Evolutionary conservation across 179 eudicot genomes (phyloP).

Genomic region (Drosera spatulata): DNA sequence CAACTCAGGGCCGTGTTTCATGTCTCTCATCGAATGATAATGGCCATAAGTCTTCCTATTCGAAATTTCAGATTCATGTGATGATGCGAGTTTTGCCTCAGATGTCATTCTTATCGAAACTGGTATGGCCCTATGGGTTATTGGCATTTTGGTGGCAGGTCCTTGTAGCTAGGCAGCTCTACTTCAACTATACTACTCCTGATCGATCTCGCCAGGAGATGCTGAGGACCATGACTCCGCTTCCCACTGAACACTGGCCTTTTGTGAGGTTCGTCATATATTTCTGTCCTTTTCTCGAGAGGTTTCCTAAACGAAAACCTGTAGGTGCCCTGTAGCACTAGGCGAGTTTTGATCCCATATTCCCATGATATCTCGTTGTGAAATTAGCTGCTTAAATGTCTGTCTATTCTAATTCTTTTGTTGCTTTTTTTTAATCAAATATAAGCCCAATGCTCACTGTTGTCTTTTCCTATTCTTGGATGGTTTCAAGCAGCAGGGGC

Average conservation of each 20-base stretch:
- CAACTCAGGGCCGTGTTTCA: constrained; percentile 87
- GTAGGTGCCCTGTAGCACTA: too few relatives aligned
- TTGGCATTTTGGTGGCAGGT: constrained; percentile 30
- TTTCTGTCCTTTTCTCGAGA: not conserved
- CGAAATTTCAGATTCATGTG: not conserved
- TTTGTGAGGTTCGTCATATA: constrained; percentile 29
- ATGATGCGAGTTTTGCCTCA: not conserved
- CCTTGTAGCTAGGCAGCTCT: constrained; percentile 55
- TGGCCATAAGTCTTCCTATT: constrained; percentile 51
- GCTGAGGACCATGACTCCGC: constrained; percentile 69
- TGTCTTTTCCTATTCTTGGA: not conserved
- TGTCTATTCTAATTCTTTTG: too few relatives aligned
- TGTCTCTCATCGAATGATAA: constrained; percentile 74
- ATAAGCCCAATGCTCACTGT: not conserved
- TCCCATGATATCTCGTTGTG: too few relatives aligned
- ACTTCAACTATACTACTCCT: constrained; percentile 91
- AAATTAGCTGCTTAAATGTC: too few relatives aligned
- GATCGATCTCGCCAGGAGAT: constrained; percentile 88
- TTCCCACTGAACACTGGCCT: constrained; percentile 86
- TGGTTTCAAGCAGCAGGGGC: constrained; percentile 42
- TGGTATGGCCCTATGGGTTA: not conserved
- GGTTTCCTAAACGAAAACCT: too few relatives aligned
- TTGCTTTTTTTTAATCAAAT: too few relatives aligned
- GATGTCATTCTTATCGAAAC: not conserved
- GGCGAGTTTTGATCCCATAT: too few relatives aligned